phyloP scores from a whole-genome alignment of 225 moss, liverwort and hornwort species.

The Takakia lepidozioides region DNA sequence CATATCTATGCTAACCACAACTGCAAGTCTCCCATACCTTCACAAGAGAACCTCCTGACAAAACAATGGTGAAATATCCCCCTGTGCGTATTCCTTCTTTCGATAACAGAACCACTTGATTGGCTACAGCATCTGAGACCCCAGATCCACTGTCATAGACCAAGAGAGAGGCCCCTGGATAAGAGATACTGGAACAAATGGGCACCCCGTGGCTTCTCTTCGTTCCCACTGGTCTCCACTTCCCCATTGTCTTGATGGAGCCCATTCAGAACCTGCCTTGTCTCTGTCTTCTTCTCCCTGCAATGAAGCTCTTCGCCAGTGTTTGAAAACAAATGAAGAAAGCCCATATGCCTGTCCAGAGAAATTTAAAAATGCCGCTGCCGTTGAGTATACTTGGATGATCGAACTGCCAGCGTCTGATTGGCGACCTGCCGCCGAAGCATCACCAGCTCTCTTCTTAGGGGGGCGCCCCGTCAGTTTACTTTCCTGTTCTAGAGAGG shows the following conservation, averaged over 20 bases:
- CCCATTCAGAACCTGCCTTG: constrained; percentile 23
- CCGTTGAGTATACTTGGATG: constrained; percentile 6
- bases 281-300: constrained; percentile 33
- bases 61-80: constrained; percentile 62
- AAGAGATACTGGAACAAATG: constrained; percentile 44
- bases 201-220: constrained; percentile 14
- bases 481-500: background rate
- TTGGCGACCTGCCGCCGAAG: too few species aligned
- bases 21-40: constrained; percentile 9
- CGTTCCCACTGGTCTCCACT: background rate
- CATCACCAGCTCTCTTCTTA: too few species aligned
- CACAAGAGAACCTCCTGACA: constrained; percentile 85
- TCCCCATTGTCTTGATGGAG: constrained; percentile 6
- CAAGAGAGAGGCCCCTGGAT: constrained; percentile 35
- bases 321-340: background rate
- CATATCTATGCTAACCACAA: background rate
- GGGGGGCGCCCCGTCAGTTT: constrained; percentile 11
- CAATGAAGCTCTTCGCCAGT: too few species aligned
- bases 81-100: constrained; percentile 45
- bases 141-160: constrained; percentile 31
- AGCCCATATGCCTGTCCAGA: background rate
- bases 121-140: constrained; percentile 44
- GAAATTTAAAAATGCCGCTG: background rate
- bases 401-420: too few species aligned
- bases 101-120: constrained; percentile 55